Base-by-base conservation (phyloP, 345 rosid species). In the Excoecaria cochinchinensis region DNA sequence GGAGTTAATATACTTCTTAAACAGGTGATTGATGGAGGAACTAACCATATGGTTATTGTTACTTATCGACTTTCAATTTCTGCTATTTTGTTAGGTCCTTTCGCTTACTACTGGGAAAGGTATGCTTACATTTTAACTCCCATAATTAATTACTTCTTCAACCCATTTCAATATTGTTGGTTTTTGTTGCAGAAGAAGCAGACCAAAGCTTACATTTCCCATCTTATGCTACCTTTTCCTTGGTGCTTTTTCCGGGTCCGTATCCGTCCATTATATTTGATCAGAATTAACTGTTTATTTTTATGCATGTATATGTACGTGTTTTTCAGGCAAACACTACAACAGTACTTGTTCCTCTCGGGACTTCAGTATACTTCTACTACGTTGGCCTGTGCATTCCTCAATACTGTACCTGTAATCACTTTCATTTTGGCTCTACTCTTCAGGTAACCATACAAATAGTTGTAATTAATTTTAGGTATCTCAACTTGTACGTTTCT, bases 61-160 rank as follows among this genome's bases (percentile, higher is more conserved):
- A 73, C 80, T 13, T 81, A 81, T 60, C 76, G 83, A 4, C 57
- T 60, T 21, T 21, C 68, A 40, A 47, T 69, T 47, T 36, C 80
- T 9, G 22, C 80, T 13, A 16, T 73, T 53, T 81, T 77, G 72
- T 48, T 81, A 72, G 71, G 72, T 10, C 84, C 84, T 7, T 51
- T 76, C 39, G 78, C 80, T 14, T 77, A 16, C 58, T 77, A 52
- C 42, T 64, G 70, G 78, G 84, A 81, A 69, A 81, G 84, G 84
- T 77, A 60, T 13, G 3, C 4, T 19, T 53, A 56, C n/a, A 8
- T 59, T 7, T 59, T 38, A 11, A n/a, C 63, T 22, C 11, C 12
- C 24, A 9, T 59, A 17, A 9, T 59, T 24, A 59, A 59, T 58
- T 58, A 6, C 25, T 22, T 22, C 15, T 3, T 8, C 25, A 8